Conservation (phyloP, 352 stramenopile genomes). For the Phytopythium sindhum region DNA sequence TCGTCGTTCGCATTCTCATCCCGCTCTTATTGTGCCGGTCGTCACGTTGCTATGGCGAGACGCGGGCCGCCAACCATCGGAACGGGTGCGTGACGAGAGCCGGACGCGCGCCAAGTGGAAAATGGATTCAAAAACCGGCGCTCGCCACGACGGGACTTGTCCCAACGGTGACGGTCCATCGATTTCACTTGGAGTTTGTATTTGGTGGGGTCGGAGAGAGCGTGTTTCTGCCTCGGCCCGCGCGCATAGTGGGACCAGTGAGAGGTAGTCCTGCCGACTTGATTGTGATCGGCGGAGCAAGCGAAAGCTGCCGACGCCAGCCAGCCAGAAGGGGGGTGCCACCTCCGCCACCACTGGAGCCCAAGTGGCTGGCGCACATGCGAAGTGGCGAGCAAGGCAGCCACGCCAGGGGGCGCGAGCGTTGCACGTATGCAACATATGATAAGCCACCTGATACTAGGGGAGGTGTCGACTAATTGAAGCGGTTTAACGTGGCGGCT, state of each 20-base stretch:
- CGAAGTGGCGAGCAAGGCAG: too few relatives aligned
- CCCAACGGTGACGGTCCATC: conserved; percentile 6
- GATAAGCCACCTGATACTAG: too few relatives aligned
- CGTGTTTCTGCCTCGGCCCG: background rate
- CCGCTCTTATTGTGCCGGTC: background rate
- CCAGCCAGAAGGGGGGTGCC: background rate
- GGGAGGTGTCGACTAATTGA: too few relatives aligned
- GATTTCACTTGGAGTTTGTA: conserved; percentile 3
- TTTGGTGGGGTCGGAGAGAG: background rate
- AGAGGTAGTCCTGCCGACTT: conserved; percentile 1
- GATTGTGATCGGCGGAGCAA: conserved; percentile 6
- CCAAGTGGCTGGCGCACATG: too few relatives aligned
- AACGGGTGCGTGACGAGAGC: conserved; percentile 3
- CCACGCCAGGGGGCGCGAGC: too few relatives aligned
- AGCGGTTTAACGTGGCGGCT: too few relatives aligned
- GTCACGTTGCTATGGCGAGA: background rate
- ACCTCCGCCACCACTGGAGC: background rate
- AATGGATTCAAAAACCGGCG: conserved; percentile 7
- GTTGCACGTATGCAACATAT: too few relatives aligned
- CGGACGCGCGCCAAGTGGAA: background rate
- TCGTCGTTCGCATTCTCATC: background rate
- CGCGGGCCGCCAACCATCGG: conserved; percentile 4
- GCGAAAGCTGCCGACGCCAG: background rate
- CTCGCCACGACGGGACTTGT: conserved; percentile 5
- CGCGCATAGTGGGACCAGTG: background rate